Base-by-base conservation (phyloP, 805 yeast species). In the Osmozyma mogii region DNA sequence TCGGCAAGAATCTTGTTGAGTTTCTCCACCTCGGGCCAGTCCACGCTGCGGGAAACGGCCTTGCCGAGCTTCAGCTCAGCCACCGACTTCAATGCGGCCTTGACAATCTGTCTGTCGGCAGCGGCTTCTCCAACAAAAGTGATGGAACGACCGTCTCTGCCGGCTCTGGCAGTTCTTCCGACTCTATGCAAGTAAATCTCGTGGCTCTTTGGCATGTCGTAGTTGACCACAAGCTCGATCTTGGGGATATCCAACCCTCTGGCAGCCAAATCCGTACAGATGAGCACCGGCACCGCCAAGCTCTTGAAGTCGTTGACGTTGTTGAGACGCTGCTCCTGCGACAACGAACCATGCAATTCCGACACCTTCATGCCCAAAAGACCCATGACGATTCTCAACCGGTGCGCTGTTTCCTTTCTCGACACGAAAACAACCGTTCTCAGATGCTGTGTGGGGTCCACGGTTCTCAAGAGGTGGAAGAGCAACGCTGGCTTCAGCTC, bases 131-230 rank as follows among this genome's bases (percentile, higher is more conserved):
- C 96, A 9, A 92, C 98, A 57, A 92, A 77, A 2, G 96, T 79
- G 23, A 92, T 80, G 25, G 96, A 83, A 33, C 73, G 73, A 70
- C 99, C 99, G 31, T 83, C 84, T 59, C 97, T 75, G 13, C 97
- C 97, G 29, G 96, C 99, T 74, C 99, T 84, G 7, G 99, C 99
- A 32, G 97, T 92, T 71, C 98, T 84, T 60, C 98, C 98, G 36
- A 92, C 96, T 68, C 98, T 82, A 61, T 92, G 98, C 47, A 92
- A 66, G 56, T 92, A 92, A 22, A 89, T 72, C 42, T 92, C 98
- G 48, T 83, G 79, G 17, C 83, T 68, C 54, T 84, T 84, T 29
- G 98, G 98, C 94, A 92, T 84, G 51, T 92, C 98, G 56, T 70
- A 92, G 59, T 92, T 92, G 49, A 92, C 72, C 27, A 92, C 99